Evolutionary conservation across 495 filamentous ascomycete genomes (phyloP), one percentile per base, ranked within the genome.

Genomic region (Hypoxylon crocopeplum): DNA sequence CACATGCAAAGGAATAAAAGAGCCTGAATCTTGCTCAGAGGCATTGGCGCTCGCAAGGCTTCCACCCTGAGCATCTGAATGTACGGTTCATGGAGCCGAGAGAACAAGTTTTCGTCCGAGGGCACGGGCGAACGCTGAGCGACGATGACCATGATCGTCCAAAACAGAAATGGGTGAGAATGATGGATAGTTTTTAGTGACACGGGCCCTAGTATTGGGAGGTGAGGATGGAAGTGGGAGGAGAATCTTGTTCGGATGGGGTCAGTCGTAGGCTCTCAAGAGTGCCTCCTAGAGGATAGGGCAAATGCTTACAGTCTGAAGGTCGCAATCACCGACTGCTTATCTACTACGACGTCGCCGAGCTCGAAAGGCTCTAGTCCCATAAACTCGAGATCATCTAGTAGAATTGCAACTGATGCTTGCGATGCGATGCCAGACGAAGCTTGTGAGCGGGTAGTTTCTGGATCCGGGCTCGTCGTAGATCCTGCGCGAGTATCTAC

Each of bases 1-100:
- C 70, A 72, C 27, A 57, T 40, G 21, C 63, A 74, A 27, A 75
- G 59, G 13, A 72, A 38, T 11, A 72, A 45, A 10, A 71, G 59
- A 5, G 70, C 67, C 22, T 68, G 71, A n/a, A 69, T 68, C 5
- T 64, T 71, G n/a, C 66, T 56, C 19, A 72, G 20, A 6, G 66
- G 59, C 11, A 62, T 39, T 7, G 69, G 66, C 10, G 68, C 53
- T 36, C 37, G 47, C 15, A 71, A 33, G 3, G 49, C 22, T 7
- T 67, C 55, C 8, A 20, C 41, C n/a, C 48, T 48, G 1, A 69
- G 51, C 46, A 68, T 54, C 13, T 51, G 40, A 25, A 55, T 44
- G 44, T 61, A 69, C n/a, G 63, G 70, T n/a, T 54, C 58, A 47
- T 46, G 37, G 34, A 70, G 53, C 16, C 57, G 56, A 12, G 39